phyloP scores from a whole-genome alignment of 1,139 yeast species.

The Blastobotrys arbuscula region DNA sequence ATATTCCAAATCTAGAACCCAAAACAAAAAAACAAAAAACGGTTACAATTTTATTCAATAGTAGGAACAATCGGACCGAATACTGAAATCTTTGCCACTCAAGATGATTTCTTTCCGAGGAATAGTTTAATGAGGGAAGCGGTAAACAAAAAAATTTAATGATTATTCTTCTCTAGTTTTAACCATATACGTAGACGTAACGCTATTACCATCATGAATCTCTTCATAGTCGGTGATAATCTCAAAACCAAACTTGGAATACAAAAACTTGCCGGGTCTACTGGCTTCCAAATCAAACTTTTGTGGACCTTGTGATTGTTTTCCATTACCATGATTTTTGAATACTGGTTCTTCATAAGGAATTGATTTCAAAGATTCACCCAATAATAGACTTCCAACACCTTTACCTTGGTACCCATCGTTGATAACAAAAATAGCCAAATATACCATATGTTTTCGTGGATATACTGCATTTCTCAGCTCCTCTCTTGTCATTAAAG shows the following conservation, averaged over 20 bases:
- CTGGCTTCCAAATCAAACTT: constrained; percentile 12
- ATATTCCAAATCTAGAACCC: too few relatives aligned
- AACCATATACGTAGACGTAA: constrained; percentile 1
- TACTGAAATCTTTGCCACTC: too few relatives aligned
- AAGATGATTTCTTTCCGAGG: too few relatives aligned
- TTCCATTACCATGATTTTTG: background rate
- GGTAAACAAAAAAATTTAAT: too few relatives aligned
- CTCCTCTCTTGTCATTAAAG: background rate
- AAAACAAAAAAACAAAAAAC: too few relatives aligned
- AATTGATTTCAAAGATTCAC: constrained; percentile 16
- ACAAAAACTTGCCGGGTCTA: constrained; percentile 4
- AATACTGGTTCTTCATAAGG: constrained; percentile 8
- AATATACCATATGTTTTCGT: constrained; percentile 7
- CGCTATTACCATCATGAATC: background rate
- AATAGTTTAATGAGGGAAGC: too few relatives aligned
- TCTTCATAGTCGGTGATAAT: background rate
- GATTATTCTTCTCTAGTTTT: background rate
- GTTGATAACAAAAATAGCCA: constrained; percentile 20
- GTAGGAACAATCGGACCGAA: too few relatives aligned
- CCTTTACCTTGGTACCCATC: constrained; percentile 35
- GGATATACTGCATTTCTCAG: constrained; percentile 9
- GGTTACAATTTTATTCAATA: too few relatives aligned
- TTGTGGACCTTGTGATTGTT: constrained; percentile 8
- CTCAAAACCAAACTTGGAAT: constrained; percentile 9
- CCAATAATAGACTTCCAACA: constrained; percentile 38